Evolutionary conservation across 2,329 filamentous ascomycete species (phyloP).

Genomic region (Trichoderma atroviride): DNA sequence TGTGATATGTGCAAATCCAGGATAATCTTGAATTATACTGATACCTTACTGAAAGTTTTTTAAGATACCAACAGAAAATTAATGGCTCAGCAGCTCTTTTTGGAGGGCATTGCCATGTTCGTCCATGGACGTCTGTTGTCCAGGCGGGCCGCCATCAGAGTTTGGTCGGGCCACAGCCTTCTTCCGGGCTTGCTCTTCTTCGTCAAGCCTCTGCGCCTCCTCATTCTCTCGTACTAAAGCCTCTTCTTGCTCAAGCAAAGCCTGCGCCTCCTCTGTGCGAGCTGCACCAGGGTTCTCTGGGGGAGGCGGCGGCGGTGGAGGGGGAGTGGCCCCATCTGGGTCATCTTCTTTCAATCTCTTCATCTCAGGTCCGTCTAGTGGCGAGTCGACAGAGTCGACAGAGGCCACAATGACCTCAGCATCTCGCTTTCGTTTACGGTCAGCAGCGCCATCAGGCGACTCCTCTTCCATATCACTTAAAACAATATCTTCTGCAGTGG

Average conservation of each 20-base stretch:
- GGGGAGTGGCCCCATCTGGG: constrained; percentile 43
- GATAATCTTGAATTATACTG: constrained; percentile 6
- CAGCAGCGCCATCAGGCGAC: constrained; percentile 52
- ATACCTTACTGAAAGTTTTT: background rate
- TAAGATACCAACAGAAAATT: background rate
- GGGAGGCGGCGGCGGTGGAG: constrained; percentile 53
- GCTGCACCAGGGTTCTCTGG: constrained; percentile 42
- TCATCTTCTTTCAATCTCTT: constrained; percentile 57
- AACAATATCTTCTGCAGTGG: constrained; percentile 35
- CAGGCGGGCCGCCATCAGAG: background rate
- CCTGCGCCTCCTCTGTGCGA: constrained; percentile 48
- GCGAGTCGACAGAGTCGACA: constrained; percentile 50
- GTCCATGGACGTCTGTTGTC: constrained; percentile 23
- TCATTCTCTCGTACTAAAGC: constrained; percentile 57
- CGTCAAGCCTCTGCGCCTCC: constrained; percentile 56
- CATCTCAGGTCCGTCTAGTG: constrained; percentile 58
- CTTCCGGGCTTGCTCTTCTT: constrained; percentile 44
- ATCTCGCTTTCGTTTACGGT: constrained; percentile 68
- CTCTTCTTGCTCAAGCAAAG: constrained; percentile 54
- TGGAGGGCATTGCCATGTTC: constrained; percentile 30
- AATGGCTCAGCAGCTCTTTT: constrained; percentile 33
- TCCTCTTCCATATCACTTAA: constrained; percentile 49
- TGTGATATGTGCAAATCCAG: constrained; percentile 23
- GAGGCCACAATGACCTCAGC: constrained; percentile 44
- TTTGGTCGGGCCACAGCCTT: constrained; percentile 30